A percentile compares a stretch with the other conserved stretches of the same genome.
phyloP scores from a whole-genome alignment of 352 stramenopile genomes.

The Elongisporangium undulatum region DNA sequence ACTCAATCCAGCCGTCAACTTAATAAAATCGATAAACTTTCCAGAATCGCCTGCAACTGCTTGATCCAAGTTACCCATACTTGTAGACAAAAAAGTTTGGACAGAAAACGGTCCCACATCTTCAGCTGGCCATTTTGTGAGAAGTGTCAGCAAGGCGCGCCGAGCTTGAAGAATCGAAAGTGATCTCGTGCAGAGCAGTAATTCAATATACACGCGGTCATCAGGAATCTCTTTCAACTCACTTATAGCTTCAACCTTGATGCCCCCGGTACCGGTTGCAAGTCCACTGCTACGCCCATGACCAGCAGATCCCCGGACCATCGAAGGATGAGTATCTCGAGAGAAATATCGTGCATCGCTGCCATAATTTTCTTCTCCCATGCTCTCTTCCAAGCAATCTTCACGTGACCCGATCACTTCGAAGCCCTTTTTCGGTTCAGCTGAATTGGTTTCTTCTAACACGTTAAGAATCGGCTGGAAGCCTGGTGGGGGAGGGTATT shows the following conservation, averaged over 20 bases:
- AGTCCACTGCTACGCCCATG: constrained; percentile 45
- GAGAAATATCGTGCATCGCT: constrained; percentile 76
- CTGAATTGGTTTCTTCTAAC: constrained; percentile 30
- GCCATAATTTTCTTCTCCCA: constrained; percentile 82
- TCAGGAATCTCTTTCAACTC: constrained; percentile 80
- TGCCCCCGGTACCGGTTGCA: constrained; percentile 29
- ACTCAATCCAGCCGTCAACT: constrained; percentile 71
- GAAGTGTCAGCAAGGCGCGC: constrained; percentile 63
- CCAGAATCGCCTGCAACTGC: constrained; percentile 20
- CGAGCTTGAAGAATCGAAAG: constrained; percentile 81
- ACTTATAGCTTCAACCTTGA: constrained; percentile 59
- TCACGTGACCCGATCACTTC: constrained; percentile 72
- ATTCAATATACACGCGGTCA: constrained; percentile 71
- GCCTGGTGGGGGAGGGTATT: constrained; percentile 62
- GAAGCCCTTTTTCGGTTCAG: constrained; percentile 61
- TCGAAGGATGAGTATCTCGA: constrained; percentile 70
- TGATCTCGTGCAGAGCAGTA: constrained; percentile 68
- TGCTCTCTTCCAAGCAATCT: constrained; percentile 79
- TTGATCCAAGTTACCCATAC: background rate
- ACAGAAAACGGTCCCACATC: constrained; percentile 57
- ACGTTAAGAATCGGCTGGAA: constrained; percentile 80
- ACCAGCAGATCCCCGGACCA: constrained; percentile 45
- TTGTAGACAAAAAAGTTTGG: constrained; percentile 30
- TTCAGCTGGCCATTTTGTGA: constrained; percentile 69
- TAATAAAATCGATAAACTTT: constrained; percentile 81